These are phyloP conservation scores for Dactylellina haptotyla DNA, from an alignment of 2,329 filamentous ascomycete genomes.

Conservation along the genomic window DNA sequence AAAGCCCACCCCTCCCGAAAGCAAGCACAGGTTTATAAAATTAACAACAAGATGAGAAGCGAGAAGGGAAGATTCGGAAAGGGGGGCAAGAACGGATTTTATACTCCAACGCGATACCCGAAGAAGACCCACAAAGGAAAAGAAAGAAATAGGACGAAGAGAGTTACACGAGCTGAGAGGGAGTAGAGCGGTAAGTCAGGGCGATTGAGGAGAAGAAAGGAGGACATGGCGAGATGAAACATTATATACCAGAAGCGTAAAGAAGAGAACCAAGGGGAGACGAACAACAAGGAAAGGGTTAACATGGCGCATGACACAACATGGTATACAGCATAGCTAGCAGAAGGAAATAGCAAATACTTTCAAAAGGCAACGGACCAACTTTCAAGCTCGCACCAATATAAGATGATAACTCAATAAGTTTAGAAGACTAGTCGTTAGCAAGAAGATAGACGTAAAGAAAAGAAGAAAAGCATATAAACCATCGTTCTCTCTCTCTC, in stretches of 20 bases:
- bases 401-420: constrained; percentile 12
- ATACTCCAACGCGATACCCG: constrained; percentile 53
- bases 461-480: constrained; percentile 4
- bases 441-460: constrained; percentile 25
- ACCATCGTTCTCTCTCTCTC: constrained; percentile 14
- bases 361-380: constrained; percentile 6
- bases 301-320: constrained; percentile 51
- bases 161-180: constrained; percentile 22
- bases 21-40: constrained; percentile 36
- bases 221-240: constrained; percentile 22
- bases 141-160: constrained; percentile 15
- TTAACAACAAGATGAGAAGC: constrained; percentile 14
- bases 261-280: constrained; percentile 11
- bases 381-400: constrained; percentile 20
- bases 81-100: constrained; percentile 41
- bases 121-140: constrained; percentile 37
- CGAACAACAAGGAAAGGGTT: constrained; percentile 19
- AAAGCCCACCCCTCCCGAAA: constrained; percentile 19
- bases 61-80: constrained; percentile 14
- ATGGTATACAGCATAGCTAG: constrained; percentile 44
- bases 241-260: constrained; percentile 26
- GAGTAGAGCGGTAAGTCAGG: background rate
- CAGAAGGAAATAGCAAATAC: constrained; percentile 2
- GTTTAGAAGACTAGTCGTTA: constrained; percentile 28
- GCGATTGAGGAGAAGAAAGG: constrained; percentile 1